Base-by-base conservation (phyloP, 148 eudicot species). In the Agrostemma githago region DNA sequence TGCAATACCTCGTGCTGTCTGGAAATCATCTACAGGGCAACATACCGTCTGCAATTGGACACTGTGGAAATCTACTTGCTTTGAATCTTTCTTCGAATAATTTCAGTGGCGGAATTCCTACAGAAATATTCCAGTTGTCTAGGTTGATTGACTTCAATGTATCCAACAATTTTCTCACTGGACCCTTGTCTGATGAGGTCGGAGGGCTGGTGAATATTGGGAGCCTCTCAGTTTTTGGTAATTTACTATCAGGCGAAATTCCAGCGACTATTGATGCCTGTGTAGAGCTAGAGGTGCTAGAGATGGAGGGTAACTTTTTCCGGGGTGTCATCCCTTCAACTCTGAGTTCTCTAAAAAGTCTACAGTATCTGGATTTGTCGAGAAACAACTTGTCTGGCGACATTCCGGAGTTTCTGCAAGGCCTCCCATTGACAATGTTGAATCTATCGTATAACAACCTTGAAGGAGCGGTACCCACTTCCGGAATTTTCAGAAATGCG, bases 401-500 rank as follows among this genome's bases (percentile, higher is more conserved):
- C 26, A 77, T 86, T 62, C 86, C 89, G 8, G 66, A 57, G 4
- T 83, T 37, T 51, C 58, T 83, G 7, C 66, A 58, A 14, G 14
- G 43, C 59, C 73, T 80, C 37, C 15, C 51, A 1, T 34, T 78
- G 11, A 3, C 41, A 38, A 57, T 42, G 56, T 62, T 86, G 9
- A 76, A 77, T 59, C 44, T 86, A 5, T 82, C 83, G 8, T 75
- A 59, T 43, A 86, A 86, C 39, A 43, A 69, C 66, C 79, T 86
- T 56, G 80, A 81, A 58, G 89, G 89, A 6, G 71, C 61, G 66
- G 82, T 86, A 41, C 86, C 89, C 2, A 56, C 42, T 9, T 48
- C 54, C 20, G 84, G 88, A 39, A 40, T 79, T 6, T 85, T 85
- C 38, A 10, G 54, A 44, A 85, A 85, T 63, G 57, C 74, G 53